A percentile compares a stretch with the other conserved stretches of the same genome.
Evolutionary conservation across 202 grass and related monocot genomes (phyloP).

Genomic region (Setaria viridis): DNA sequence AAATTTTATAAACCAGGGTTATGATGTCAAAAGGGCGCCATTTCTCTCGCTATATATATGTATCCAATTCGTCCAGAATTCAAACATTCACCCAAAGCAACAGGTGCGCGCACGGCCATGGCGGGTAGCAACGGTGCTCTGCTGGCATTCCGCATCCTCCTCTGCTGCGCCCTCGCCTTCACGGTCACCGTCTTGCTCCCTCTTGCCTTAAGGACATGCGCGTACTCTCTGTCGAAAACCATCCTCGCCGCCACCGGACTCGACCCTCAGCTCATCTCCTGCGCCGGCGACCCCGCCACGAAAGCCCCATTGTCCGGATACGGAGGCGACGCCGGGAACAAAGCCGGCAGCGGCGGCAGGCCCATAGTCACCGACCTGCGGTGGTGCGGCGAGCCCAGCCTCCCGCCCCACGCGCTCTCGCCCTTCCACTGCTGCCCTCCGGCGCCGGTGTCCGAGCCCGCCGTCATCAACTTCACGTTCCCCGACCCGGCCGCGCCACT

Average conservation of each 20-base stretch:
- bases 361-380: background rate
- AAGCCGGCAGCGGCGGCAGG: background rate
- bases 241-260: constrained; percentile 39
- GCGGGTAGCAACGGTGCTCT: background rate
- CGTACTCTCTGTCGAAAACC: background rate
- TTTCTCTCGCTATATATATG: background rate
- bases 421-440: constrained; percentile 58
- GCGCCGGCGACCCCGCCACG: background rate
- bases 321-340: background rate
- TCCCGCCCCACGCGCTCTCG: constrained; percentile 14
- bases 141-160: background rate
- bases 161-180: constrained; percentile 11
- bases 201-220: background rate
- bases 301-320: background rate
- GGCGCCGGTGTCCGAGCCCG: background rate
- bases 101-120: constrained; percentile 9
- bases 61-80: background rate
- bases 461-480: constrained; percentile 48
- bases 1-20: too few relatives aligned
- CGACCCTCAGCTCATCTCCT: constrained; percentile 37
- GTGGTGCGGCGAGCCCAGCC: background rate
- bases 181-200: background rate
- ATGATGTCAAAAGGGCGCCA: background rate
- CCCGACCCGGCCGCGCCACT: constrained; percentile 47
- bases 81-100: background rate